A percentile compares a stretch with the other conserved stretches of the same genome.
Conservation (phyloP, 495 filamentous ascomycete species). For the Penicillium taxi region DNA sequence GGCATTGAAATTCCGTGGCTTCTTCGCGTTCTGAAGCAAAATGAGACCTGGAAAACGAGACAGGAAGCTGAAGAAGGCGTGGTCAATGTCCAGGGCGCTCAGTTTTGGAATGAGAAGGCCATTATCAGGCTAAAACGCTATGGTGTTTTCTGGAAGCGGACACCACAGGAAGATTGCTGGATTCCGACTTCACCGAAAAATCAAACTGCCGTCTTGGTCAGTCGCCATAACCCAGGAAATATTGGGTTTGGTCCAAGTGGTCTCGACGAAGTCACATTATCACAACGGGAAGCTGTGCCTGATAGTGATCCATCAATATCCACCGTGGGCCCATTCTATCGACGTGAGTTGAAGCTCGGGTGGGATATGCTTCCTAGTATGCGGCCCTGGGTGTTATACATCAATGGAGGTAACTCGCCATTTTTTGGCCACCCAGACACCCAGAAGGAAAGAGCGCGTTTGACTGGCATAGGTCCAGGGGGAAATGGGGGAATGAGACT, state of each 20-base stretch:
- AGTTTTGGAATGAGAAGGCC: not conserved
- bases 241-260: constrained; percentile 1
- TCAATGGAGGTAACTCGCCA: constrained; percentile 5
- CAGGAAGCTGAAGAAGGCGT: not conserved
- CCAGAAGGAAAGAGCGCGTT: constrained; percentile 11
- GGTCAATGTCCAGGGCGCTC: not conserved
- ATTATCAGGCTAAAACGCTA: not conserved
- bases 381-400: constrained; percentile 33
- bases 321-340: not conserved
- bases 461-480: constrained; percentile 22
- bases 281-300: constrained; percentile 1
- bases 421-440: not conserved
- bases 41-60: not conserved
- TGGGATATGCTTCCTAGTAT: constrained; percentile 1
- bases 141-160: not conserved
- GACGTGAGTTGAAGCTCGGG: not conserved
- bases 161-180: not conserved
- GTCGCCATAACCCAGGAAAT: not conserved
- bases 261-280: constrained; percentile 1
- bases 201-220: not conserved
- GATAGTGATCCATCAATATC: not conserved
- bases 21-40: not conserved
- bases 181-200: not conserved
- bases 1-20: not conserved
- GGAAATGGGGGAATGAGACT: constrained; percentile 29